Evolutionary conservation across 768 basidiomycete genomes (phyloP).

Genomic region (Leucosporidium scottii): DNA sequence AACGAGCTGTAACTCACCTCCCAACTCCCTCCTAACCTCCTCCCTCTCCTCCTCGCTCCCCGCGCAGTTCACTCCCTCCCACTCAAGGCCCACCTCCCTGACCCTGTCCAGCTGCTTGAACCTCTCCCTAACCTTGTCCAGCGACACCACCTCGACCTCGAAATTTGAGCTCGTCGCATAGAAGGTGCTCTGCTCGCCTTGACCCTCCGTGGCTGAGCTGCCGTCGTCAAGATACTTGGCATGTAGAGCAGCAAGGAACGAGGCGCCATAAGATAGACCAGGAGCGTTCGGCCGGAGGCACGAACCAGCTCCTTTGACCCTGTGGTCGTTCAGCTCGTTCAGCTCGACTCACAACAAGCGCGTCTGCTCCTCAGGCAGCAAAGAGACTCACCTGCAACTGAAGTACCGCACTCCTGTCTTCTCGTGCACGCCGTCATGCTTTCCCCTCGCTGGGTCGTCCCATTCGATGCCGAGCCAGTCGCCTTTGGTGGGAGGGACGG

Average conservation of each 20-base stretch:
- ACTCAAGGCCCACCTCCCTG: constrained; percentile 72
- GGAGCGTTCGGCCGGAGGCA: constrained; percentile 65
- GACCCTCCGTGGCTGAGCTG: background rate
- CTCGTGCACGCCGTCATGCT: constrained; percentile 76
- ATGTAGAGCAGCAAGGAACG: constrained; percentile 67
- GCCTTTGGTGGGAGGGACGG: constrained; percentile 57
- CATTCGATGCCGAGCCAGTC: constrained; percentile 96
- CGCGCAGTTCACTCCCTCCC: constrained; percentile 53
- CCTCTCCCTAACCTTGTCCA: constrained; percentile 69
- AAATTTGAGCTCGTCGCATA: constrained; percentile 79
- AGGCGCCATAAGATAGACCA: constrained; percentile 50
- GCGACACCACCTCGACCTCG: constrained; percentile 72
- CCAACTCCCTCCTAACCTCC: constrained; percentile 37
- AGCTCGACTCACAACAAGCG: background rate
- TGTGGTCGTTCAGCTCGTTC: constrained; percentile 39
- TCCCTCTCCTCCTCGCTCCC: constrained; percentile 45
- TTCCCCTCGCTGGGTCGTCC: constrained; percentile 78
- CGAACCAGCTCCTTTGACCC: constrained; percentile 60
- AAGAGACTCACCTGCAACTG: constrained; percentile 59
- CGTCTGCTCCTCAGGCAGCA: background rate
- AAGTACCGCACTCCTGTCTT: constrained; percentile 62
- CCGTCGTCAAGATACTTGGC: constrained; percentile 59
- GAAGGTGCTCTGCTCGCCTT: constrained; percentile 59
- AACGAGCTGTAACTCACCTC: constrained; percentile 50
- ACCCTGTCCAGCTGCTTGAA: constrained; percentile 61